These are phyloP conservation scores for Tetracladium maxilliforme DNA, from an alignment of 2,329 filamentous ascomycete species.

Conservation along the genomic window DNA sequence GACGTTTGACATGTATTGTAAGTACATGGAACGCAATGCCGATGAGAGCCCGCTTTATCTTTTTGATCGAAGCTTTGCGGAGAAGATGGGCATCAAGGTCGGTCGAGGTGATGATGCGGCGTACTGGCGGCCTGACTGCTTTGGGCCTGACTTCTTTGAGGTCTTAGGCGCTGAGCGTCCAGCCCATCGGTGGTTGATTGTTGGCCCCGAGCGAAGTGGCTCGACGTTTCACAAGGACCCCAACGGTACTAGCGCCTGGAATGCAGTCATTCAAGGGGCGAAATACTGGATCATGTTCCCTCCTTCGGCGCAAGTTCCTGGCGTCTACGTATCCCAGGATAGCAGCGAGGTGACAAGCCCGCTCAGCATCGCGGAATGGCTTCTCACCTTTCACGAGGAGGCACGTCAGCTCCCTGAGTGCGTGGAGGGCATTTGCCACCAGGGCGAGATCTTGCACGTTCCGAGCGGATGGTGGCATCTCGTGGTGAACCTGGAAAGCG, in stretches of 20 bases:
- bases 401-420: constrained; percentile 66
- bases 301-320: constrained; percentile 62
- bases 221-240: constrained; percentile 88
- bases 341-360: constrained; percentile 88
- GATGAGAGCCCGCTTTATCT: constrained; percentile 90
- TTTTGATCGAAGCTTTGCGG: constrained; percentile 75
- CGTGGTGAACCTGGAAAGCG: constrained; percentile 74
- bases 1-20: constrained; percentile 65
- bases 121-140: constrained; percentile 74
- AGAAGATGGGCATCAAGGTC: constrained; percentile 67
- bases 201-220: constrained; percentile 75
- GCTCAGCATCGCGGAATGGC: constrained; percentile 92
- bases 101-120: constrained; percentile 29
- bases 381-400: constrained; percentile 76
- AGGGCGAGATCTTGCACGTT: constrained; percentile 82
- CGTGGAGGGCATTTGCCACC: constrained; percentile 68
- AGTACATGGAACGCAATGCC: constrained; percentile 64
- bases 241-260: constrained; percentile 73
- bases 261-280: constrained; percentile 73
- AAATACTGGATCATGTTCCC: constrained; percentile 99
- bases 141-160: constrained; percentile 75
- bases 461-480: constrained; percentile 96
- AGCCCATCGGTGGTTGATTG: constrained; percentile 83
- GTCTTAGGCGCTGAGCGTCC: constrained; percentile 66
- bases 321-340: constrained; percentile 79